A percentile compares a stretch with the other conserved stretches of the same genome.
phyloP scores from a whole-genome alignment of 257 asterid species.

The Scutellaria galericulata region DNA sequence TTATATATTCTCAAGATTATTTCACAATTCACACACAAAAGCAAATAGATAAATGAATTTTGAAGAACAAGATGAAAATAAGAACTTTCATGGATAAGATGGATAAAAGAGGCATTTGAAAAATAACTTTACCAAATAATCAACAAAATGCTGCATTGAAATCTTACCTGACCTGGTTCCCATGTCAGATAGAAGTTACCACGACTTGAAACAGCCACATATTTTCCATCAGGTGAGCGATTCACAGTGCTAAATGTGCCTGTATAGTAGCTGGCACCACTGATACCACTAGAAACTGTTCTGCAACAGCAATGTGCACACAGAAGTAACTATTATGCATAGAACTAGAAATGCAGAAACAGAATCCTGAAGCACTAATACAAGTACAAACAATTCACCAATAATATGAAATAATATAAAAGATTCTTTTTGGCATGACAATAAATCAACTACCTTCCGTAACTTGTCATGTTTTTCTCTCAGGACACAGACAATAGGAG shows the following conservation, averaged over 20 bases:
- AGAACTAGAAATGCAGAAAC: constrained; percentile 28
- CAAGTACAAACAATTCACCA: constrained; percentile 5
- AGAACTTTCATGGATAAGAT: neutral
- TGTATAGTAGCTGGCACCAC: constrained; percentile 99
- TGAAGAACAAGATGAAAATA: constrained; percentile 14
- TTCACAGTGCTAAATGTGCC: constrained; percentile 91
- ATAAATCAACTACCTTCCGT: constrained; percentile 2
- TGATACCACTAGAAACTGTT: constrained; percentile 98
- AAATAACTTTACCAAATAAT: neutral
- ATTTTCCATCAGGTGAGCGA: constrained; percentile 95
- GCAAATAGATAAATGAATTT: neutral
- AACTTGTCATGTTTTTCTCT: constrained; percentile 1
- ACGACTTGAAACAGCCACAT: constrained; percentile 99
- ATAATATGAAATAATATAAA: neutral
- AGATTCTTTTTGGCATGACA: neutral
- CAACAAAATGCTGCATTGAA: constrained; percentile 15
- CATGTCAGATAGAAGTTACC: constrained; percentile 98
- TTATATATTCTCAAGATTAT: constrained; percentile 26
- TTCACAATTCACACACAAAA: neutral
- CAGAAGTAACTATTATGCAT: constrained; percentile 33
- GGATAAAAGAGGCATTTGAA: neutral
- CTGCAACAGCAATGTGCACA: constrained; percentile 64
- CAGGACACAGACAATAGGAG: neutral
- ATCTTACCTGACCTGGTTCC: constrained; percentile 98
- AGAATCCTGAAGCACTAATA: constrained; percentile 12